Evolutionary conservation across 768 basidiomycete genomes (phyloP), one percentile per base, ranked within the genome.

Genomic region (Xerocomus brunneocitrinus): DNA sequence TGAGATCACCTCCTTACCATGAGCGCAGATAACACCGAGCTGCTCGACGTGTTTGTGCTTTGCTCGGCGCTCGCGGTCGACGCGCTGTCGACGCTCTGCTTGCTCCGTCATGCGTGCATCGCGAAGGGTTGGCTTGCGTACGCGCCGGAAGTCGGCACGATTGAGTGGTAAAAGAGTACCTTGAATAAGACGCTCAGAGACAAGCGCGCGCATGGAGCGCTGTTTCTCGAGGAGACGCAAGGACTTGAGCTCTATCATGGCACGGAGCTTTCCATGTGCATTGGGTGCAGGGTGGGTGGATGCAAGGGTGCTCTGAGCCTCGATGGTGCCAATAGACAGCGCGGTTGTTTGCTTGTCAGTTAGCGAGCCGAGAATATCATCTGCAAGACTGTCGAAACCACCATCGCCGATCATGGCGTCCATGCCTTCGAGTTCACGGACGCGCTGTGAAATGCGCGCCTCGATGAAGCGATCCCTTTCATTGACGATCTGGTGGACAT

Each of bases 11-110:
- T 89, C 85, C 50, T 77, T 79, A 1, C 91, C 93, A 68, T 99
- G 95, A 34, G 77, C 69, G 64, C 86, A 88, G 58, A 99, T 98
- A 53, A 89, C 81, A 30, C 75, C 77, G 62, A 99, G 87, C 63
- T 98, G 94, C 58, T 95, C 94, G 65, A 95, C 81, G 64, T 99
- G 97, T 67, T 95, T 94, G 74, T 91, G 88, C 70, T 98, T 98
- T 40, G 94, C 94, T 34, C 92, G 85, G 24, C 87, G 85, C 71
- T 98, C 95, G 22, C 97, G 85, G 55, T 98, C 95, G 12, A 81
- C 77, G 28, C 95, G 86, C 67, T 98, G 97, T 67, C 89, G 87
- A 54, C 92, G 81, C 72, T 99, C 97, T 6, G 88, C 80, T 54
- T 84, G 81, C 70, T 98, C 95, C 1, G 91, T 95, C 70, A 80